phyloP scores from a whole-genome alignment of 805 yeast genomes.

The Candida ficus region DNA sequence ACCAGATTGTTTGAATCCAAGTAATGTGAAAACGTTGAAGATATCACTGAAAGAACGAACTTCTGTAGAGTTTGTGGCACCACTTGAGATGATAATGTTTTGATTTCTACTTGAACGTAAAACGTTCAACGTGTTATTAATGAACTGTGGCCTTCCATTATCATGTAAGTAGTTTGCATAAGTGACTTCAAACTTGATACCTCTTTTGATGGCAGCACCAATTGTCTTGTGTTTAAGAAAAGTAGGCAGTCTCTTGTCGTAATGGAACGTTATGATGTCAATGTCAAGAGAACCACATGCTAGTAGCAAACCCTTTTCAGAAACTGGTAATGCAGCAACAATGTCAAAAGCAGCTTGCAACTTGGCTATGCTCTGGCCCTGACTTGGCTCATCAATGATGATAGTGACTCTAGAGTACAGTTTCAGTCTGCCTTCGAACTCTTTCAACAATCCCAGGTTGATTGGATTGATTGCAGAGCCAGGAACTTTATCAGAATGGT shows the following conservation, averaged over 20 bases:
- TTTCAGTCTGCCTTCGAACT: conserved; percentile 31
- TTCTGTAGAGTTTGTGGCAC: conserved; percentile 53
- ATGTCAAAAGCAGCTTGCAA: conserved; percentile 59
- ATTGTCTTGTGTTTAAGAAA: conserved; percentile 79
- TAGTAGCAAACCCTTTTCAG: conserved; percentile 73
- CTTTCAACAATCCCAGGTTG: conserved; percentile 25
- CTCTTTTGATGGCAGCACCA: conserved; percentile 78
- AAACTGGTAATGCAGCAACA: conserved; percentile 72
- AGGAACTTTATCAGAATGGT: conserved; percentile 46
- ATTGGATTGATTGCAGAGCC: conserved; percentile 38
- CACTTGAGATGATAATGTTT: conserved; percentile 77
- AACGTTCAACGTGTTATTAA: conserved; percentile 67
- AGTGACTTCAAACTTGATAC: conserved; percentile 74
- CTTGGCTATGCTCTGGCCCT: conserved; percentile 52
- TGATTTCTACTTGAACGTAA: conserved; percentile 76
- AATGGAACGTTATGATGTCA: conserved; percentile 74
- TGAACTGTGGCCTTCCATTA: conserved; percentile 50
- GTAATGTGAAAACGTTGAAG: conserved; percentile 52
- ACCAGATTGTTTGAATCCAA: conserved; percentile 61
- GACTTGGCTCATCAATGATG: conserved; percentile 69
- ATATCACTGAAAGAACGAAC: conserved; percentile 68
- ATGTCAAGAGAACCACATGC: conserved; percentile 74
- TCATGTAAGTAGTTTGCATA: conserved; percentile 52
- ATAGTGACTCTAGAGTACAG: conserved; percentile 72
- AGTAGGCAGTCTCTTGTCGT: conserved; percentile 60